phyloP scores from a whole-genome alignment of 192 early-diverging fungal species.

The Linnemannia zychae region DNA sequence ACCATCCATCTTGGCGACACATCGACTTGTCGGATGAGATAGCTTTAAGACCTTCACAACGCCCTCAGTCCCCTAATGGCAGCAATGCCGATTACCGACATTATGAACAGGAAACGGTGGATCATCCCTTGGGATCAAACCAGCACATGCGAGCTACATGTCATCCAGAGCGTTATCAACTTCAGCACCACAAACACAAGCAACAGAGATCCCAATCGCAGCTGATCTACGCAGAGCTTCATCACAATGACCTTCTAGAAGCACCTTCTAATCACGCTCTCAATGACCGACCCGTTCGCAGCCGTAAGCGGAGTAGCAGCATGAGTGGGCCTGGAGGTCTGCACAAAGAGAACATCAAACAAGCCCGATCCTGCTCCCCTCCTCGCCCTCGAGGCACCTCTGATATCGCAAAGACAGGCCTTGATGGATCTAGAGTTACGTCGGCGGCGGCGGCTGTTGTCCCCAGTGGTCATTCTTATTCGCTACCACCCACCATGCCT shows the following conservation, averaged over 20 bases:
- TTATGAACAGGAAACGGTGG: neutral
- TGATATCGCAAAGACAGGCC: neutral
- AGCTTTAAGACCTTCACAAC: neutral
- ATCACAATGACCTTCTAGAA: neutral
- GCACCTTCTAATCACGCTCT: neutral
- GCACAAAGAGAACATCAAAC: conserved; percentile 22
- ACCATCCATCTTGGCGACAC: neutral
- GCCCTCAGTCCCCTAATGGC: neutral
- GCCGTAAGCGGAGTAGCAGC: conserved; percentile 25
- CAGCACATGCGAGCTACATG: neutral
- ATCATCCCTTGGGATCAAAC: neutral
- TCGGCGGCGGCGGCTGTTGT: neutral
- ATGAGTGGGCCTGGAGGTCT: conserved; percentile 21
- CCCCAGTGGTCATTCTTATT: neutral
- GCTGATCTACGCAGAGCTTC: neutral
- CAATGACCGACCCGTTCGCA: neutral
- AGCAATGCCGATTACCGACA: neutral
- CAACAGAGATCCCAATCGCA: neutral
- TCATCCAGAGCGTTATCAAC: neutral
- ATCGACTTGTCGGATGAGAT: neutral
- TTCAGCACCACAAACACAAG: neutral
- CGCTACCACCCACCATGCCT: neutral
- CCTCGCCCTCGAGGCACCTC: conserved; percentile 1
- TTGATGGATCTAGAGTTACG: neutral
- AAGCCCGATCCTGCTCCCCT: conserved; percentile 31